Base-by-base conservation (phyloP, 129 eudicot genomes). In the Escallonia herrerae region DNA sequence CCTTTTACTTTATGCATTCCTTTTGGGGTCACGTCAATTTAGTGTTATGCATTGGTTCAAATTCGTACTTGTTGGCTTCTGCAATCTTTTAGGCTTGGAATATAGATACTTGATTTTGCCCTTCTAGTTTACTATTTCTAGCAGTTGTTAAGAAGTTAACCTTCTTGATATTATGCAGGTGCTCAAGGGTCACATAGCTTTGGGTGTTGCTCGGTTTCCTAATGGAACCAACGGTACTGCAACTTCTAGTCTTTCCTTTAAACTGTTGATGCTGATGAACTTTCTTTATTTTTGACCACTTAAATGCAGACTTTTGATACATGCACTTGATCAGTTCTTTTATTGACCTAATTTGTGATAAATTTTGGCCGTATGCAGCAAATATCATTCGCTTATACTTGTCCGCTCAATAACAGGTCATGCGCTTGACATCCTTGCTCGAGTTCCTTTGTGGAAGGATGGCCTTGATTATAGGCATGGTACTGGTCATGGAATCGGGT, bases 381-480 rank as follows among this genome's bases (percentile, higher is more conserved):
- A 22, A 22, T 22, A 22, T 22, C 33, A 22, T 1, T 22, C 33
- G 33, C 33, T 22, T 22, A 22, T 22, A 22, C 33, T 22, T 22
- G 1, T 22, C 33, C 45, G 2, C 33, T 57, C 51, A 15, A 57
- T 60, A 54, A 40, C 76, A 93, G 99, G 99, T 66, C 85, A 90
- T 74, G 72, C 83, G 64, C 87, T 94, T 70, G 99, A 94, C 58
- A 72, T 89, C 83, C 95, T 94, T 78, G 96, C 99, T 60, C 91
- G 99, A 62, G 66, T 89, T 74, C 96, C 96, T n/a, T 75, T 94
- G 76, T 94, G 99, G 97, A 81, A 89, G 67, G 56, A 83, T 74
- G 99, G 99, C 38, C 99, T 94, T 80, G 99, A 94, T 79, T 94
- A 94, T 70, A 87, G 99, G 79, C 99, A 94, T 66, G 99, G 99